Evolutionary conservation across 164 flowering plant species (phyloP), one percentile per base, ranked within the genome.

Genomic region (Dillenia turbinata): DNA sequence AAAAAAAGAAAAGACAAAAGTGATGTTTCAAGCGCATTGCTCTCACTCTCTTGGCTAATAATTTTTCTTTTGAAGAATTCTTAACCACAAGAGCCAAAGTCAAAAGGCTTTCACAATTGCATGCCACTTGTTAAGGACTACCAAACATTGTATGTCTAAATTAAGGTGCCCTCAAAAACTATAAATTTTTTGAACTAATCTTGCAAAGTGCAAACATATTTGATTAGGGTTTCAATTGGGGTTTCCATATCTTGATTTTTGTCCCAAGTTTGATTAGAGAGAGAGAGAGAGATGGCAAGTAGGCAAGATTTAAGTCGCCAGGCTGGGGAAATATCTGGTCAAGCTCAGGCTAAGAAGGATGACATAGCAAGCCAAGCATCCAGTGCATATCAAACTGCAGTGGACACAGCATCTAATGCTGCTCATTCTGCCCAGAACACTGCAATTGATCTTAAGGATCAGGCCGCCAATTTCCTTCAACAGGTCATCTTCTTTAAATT

Each of bases 391-490:
- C 54, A 50, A 13, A 12, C 48, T 3, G 60, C 60, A 15, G 16
- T n/a, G 60, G 60, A 44, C 16, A 16, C 9, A 26, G 12, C 60
- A 33, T 54, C 57, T 26, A 13, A 54, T 24, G 33, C 57, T 54
- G 57, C 57, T 8, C 44, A 54, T 12, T 54, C 57, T 24, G 44
- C 55, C 17, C 54, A 64, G 44, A 19, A 57, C 51, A 48, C 61
- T 6, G 13, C 67, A 10, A 22, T 45, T n/a, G 63, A 58, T 56
- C 49, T 56, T 51, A 65, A 65, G 44, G 70, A 60, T 8, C 72
- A 74, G 19, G 67, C 78, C 53, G 43, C 68, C 26, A 43, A 51
- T 58, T 64, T 75, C 65, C 65, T 78, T 56, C 81, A 78, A 62
- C 78, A 78, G 78, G 81, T 63, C 40, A 17, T 9, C 22, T 16